A percentile compares a stretch with the other conserved stretches of the same genome.
Evolutionary conservation across 2,329 filamentous ascomycete species (phyloP).

Genomic region (Fusarium armeniacum): DNA sequence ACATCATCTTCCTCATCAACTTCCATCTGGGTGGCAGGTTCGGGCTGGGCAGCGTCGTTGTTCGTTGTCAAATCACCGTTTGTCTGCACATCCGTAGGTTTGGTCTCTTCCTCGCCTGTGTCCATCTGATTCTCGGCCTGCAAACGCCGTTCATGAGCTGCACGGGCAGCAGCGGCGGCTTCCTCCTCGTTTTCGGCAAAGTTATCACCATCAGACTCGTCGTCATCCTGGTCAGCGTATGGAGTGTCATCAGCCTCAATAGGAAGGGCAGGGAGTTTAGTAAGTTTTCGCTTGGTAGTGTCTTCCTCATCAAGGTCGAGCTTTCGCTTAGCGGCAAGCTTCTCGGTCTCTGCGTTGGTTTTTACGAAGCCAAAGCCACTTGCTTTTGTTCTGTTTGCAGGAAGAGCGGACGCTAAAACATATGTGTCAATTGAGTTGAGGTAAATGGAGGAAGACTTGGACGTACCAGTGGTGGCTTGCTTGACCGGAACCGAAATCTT

Average conservation of each 20-base stretch:
- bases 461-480: conserved; percentile 56
- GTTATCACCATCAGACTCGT: conserved; percentile 80
- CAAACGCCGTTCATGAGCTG: conserved; percentile 84
- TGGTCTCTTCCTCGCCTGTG: conserved; percentile 52
- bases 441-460: not conserved
- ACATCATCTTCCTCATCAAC: conserved; percentile 76
- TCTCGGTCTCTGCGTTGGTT: conserved; percentile 73
- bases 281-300: conserved; percentile 86
- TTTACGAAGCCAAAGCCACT: conserved; percentile 88
- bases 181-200: conserved; percentile 90
- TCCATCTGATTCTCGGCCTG: conserved; percentile 66
- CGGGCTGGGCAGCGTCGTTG: conserved; percentile 39
- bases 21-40: conserved; percentile 65
- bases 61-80: conserved; percentile 49
- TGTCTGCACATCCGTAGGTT: conserved; percentile 49
- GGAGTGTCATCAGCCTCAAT: conserved; percentile 73
- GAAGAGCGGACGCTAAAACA: conserved; percentile 65
- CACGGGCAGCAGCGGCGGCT: conserved; percentile 84
- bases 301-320: conserved; percentile 92
- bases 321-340: conserved; percentile 77
- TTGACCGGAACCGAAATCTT: conserved; percentile 53
- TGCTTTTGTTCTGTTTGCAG: conserved; percentile 79
- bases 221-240: conserved; percentile 74
- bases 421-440: conserved; percentile 45
- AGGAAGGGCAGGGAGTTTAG: conserved; percentile 85